Evolutionary conservation across 202 grass and related monocot species (phyloP).

Genomic region (Carex arenaria): DNA sequence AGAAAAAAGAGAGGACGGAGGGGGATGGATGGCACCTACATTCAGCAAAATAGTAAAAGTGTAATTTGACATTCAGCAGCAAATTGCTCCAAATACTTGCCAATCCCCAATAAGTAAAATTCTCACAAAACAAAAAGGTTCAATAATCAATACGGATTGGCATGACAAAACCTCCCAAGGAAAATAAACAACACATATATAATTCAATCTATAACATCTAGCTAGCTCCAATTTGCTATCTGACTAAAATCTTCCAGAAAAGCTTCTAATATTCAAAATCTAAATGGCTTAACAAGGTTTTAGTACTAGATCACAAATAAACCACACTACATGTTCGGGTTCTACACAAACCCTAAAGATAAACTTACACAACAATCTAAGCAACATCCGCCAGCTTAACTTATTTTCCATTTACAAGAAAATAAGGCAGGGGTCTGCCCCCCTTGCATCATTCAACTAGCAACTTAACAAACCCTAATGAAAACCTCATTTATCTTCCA

Average conservation of each 20-base stretch:
- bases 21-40: too few species aligned
- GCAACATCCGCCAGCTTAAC: not conserved
- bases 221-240: not conserved
- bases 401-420: conserved; percentile 1
- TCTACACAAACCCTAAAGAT: conserved; percentile 4
- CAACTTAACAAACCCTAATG: not conserved
- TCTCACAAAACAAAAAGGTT: not conserved
- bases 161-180: not conserved
- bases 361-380: conserved; percentile 4
- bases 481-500: conserved; percentile 45
- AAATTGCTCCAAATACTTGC: not conserved
- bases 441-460: not conserved
- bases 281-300: not conserved
- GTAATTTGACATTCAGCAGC: not conserved
- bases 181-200: conserved; percentile 1
- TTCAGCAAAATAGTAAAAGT: too few species aligned
- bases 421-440: not conserved
- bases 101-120: not conserved
- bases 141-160: not conserved
- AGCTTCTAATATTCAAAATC: not conserved
- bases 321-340: not conserved
- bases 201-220: conserved; percentile 15
- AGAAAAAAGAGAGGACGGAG: too few species aligned
- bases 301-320: conserved; percentile 1
- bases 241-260: not conserved